phyloP scores from a whole-genome alignment of 2,329 filamentous ascomycete genomes.

The Talaromyces pinophilus region DNA sequence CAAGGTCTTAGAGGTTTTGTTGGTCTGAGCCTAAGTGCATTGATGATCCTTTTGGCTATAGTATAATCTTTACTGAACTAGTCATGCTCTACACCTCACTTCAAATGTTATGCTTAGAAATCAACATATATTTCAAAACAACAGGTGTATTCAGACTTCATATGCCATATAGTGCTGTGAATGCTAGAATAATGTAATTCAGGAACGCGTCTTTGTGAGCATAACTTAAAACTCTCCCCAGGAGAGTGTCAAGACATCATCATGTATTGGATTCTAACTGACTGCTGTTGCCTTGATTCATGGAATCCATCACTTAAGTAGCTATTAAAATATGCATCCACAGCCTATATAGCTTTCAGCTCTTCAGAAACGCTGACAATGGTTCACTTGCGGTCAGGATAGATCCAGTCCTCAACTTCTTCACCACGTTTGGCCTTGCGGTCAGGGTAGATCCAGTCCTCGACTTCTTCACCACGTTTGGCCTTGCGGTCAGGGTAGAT shows the following conservation, averaged over 20 bases:
- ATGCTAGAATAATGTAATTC: neutral
- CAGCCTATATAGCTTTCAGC: neutral
- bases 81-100: neutral
- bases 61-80: neutral
- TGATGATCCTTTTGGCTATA: neutral
- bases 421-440: neutral
- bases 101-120: neutral
- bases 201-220: neutral
- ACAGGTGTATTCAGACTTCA: neutral
- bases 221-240: neutral
- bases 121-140: neutral
- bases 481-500: too few relatives aligned
- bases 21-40: neutral
- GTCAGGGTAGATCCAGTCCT: too few relatives aligned
- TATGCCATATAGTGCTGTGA: neutral
- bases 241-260: neutral
- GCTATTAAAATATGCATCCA: neutral
- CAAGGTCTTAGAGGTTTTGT: neutral
- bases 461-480: too few relatives aligned
- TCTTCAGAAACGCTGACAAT: neutral
- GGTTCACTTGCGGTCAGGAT: neutral
- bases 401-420: neutral
- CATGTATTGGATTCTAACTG: neutral
- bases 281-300: neutral
- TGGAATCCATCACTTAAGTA: neutral